phyloP scores from a whole-genome alignment of 225 moss, liverwort and hornwort genomes.

The Physcomitrellopsis africana region DNA sequence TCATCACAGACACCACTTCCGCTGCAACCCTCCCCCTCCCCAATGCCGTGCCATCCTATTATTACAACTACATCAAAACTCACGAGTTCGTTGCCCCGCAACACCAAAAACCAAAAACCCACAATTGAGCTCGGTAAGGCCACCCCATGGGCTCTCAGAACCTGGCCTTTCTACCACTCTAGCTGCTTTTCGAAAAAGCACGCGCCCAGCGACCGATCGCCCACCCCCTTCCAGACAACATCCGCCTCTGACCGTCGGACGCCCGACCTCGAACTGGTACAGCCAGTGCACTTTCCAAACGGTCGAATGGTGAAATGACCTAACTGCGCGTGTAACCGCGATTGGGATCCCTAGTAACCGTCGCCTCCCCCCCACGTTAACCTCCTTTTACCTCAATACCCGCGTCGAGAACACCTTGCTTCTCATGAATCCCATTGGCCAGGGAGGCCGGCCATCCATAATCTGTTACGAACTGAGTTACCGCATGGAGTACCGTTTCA shows the following conservation, averaged over 20 bases:
- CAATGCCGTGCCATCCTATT: constrained; percentile 26
- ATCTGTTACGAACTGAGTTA: neutral
- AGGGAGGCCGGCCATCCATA: too few relatives aligned
- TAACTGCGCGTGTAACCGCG: constrained; percentile 35
- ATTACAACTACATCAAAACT: neutral
- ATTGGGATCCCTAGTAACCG: neutral
- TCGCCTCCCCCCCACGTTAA: neutral
- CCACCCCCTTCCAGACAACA: neutral
- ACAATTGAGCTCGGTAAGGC: neutral
- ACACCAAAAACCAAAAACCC: constrained; percentile 13
- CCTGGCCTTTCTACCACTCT: constrained; percentile 17
- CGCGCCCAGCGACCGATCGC: constrained; percentile 22
- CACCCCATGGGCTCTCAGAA: neutral
- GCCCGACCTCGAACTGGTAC: constrained; percentile 21
- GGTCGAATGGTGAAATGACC: constrained; percentile 53
- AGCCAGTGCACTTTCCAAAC: constrained; percentile 47
- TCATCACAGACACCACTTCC: neutral
- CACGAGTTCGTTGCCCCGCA: neutral
- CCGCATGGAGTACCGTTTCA: constrained; percentile 30
- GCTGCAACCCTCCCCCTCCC: constrained; percentile 20
- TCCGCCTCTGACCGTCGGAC: rapidly evolving
- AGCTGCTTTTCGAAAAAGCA: constrained; percentile 38
- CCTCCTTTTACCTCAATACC: neutral
- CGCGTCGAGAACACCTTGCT: neutral
- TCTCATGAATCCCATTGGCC: neutral